Evolutionary conservation across 345 rosid genomes (phyloP), one percentile per base, ranked within the genome.

Genomic region (Linum trigynum): DNA sequence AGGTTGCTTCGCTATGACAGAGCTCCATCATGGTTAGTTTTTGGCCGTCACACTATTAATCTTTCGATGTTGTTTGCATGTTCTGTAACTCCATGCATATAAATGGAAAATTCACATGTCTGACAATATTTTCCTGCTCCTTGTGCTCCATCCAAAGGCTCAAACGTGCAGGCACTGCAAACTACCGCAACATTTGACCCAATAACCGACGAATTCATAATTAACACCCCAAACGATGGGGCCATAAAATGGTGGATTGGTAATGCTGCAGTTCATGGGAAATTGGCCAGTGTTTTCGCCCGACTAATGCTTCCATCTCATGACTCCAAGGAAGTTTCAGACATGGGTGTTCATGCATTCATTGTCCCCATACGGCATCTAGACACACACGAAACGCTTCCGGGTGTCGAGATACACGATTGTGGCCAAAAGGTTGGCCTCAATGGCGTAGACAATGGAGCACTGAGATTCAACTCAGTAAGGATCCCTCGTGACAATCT

Each of bases 191-290:
- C 84, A 64, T 95, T 95, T 68, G 96, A 95, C 75, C 96, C 85
- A 2, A 50, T 85, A 7, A 85, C 76, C 15, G 98, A 91, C 55
- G 96, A 91, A 66, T 95, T 95, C 51, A 53, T 91, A 39, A 81
- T 91, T 36, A 79, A 87, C 75, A 95, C 98, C 3, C 96, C 96
- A 43, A 73, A 89, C 72, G 96, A 95, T 45, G 97, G 99, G 63
- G 97, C 97, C 45, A 91, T 91, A 70, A 95, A 95, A 75, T 95
- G 99, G 99, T 91, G 98, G 99, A 95, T 91, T 73, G 98, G 99
- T 48, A 88, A 90, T 14, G 91, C 90, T 76, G 90, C 99, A 5
- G 96, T 89, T 72, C 96, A 95, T 71, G 99, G 99, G 6, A 95
- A 87, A 81, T 89, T 95, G 48, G 99, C 96, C 16, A 79, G 86